phyloP scores from a whole-genome alignment of 768 basidiomycete genomes.

The Cantharellus anzutake region DNA sequence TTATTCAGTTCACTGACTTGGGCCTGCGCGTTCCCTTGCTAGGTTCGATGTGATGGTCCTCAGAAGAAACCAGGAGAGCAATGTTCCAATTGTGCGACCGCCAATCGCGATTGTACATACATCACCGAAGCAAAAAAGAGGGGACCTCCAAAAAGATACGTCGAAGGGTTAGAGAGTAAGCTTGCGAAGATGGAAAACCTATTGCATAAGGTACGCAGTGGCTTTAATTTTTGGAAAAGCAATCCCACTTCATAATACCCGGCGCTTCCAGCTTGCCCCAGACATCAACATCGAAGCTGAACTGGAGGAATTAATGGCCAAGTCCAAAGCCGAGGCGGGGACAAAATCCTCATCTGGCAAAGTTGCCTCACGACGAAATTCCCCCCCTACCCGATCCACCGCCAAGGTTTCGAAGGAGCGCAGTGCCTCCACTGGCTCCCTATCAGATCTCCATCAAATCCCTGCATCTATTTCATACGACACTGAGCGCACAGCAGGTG shows the following conservation, averaged over 20 bases:
- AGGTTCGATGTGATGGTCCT: constrained; percentile 40
- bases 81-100: constrained; percentile 15
- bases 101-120: constrained; percentile 31
- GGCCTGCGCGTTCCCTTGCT: too few relatives aligned
- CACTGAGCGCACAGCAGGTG: too few relatives aligned
- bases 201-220: constrained; percentile 21
- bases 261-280: constrained; percentile 1
- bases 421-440: not conserved
- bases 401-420: not conserved
- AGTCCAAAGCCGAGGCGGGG: not conserved
- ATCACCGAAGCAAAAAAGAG: constrained; percentile 25
- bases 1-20: too few relatives aligned
- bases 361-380: too few relatives aligned
- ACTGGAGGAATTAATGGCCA: constrained; percentile 13
- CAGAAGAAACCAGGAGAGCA: constrained; percentile 10
- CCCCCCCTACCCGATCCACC: too few relatives aligned
- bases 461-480: not conserved
- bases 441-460: too few relatives aligned
- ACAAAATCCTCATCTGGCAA: too few relatives aligned
- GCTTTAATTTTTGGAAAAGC: not conserved
- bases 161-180: constrained; percentile 35
- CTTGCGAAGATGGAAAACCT: constrained; percentile 32
- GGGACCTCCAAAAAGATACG: constrained; percentile 49
- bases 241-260: not conserved
- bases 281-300: constrained; percentile 19